Base-by-base conservation (phyloP, 1,284 basidiomycete species). In the Cutaneotrichosporon cyanovorans region DNA sequence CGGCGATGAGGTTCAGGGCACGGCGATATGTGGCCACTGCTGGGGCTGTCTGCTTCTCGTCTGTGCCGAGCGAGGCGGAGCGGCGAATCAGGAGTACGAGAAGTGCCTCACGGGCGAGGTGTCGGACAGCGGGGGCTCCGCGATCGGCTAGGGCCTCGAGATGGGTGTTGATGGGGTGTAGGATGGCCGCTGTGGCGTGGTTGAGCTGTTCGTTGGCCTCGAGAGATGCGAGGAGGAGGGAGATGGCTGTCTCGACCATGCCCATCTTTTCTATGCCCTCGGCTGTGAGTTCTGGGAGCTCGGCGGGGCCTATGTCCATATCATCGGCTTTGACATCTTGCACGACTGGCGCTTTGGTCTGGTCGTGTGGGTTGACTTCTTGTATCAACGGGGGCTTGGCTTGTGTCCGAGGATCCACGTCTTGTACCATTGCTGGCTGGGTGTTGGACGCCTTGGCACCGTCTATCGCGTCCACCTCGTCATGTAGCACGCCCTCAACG, bases 1-100 rank as follows among this genome's bases (percentile, higher is more conserved):
- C 93, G 68, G 92, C 85, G 4, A 97, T 74, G 19, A 93, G 78
- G 56, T 82, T 84, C 12, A 97, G 74, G 1, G 91, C 89, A 55
- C 87, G 85, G 60, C 88, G 87, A 65, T 96, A 97, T 6, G 76
- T 80, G 45, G 80, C 79, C 44, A 80, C 77, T 3, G 77, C 70
- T 23, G 30, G 31, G n/a, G 55, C 54, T 2, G 74, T 73, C 20
- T 66, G 42, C 10, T 44, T 51, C 38, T 52, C 50, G 67, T 48
- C 65, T 8, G 44, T 9, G 1, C 37, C 39, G 42, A 56, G 45
- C 23, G 54, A 41, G 19, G 48, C 42, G 11, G 54, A 42, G 30
- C 54, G 50, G 11, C 69, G 22, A 62, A 60, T 23, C 50, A 60
- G 8, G 51, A 46, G 23, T 55, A 62, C 70, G 61, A 25, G 59